Conservation (phyloP, 306 rosid species). For the Gastrolobium bilobum region DNA sequence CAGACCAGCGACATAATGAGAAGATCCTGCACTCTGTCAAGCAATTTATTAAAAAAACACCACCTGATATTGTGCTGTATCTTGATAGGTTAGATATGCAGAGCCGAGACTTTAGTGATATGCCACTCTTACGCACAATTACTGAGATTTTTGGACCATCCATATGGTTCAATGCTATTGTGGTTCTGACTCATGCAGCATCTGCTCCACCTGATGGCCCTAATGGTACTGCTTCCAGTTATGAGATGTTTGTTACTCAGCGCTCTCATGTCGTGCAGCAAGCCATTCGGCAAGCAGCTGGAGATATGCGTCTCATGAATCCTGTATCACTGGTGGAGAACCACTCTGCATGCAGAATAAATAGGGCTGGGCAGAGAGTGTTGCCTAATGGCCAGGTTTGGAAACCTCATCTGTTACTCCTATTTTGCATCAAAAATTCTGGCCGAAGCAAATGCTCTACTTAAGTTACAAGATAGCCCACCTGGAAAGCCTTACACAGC, state of each 20-base stretch:
- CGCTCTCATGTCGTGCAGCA: constrained; percentile 98
- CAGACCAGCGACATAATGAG: constrained; percentile 90
- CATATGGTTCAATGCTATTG: constrained; percentile 98
- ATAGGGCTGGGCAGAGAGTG: constrained; percentile 97
- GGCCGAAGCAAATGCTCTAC: constrained; percentile 94
- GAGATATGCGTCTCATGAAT: constrained; percentile 98
- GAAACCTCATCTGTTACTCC: constrained; percentile 94
- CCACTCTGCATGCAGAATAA: constrained; percentile 94
- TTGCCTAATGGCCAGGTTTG: constrained; percentile 99
- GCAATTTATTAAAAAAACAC: constrained; percentile 84
- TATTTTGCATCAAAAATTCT: constrained; percentile 97
- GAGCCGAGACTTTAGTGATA: constrained; percentile 92
- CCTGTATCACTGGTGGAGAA: constrained; percentile 97
- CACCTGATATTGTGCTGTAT: constrained; percentile 95
- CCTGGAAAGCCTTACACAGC: constrained; percentile 81
- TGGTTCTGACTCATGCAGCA: constrained; percentile 96
- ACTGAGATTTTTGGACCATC: constrained; percentile 93
- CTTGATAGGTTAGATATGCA: constrained; percentile 97
- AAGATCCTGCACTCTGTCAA: constrained; percentile 87
- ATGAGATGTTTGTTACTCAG: constrained; percentile 96
- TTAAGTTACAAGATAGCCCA: constrained; percentile 93
- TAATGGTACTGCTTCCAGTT: constrained; percentile 89
- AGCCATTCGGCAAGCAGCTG: constrained; percentile 99
- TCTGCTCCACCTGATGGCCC: constrained; percentile 99
- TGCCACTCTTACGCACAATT: constrained; percentile 93